These are phyloP conservation scores for Aaosphaeria pasadenensis DNA, from an alignment of 2,329 filamentous ascomycete genomes.

Conservation along the genomic window DNA sequence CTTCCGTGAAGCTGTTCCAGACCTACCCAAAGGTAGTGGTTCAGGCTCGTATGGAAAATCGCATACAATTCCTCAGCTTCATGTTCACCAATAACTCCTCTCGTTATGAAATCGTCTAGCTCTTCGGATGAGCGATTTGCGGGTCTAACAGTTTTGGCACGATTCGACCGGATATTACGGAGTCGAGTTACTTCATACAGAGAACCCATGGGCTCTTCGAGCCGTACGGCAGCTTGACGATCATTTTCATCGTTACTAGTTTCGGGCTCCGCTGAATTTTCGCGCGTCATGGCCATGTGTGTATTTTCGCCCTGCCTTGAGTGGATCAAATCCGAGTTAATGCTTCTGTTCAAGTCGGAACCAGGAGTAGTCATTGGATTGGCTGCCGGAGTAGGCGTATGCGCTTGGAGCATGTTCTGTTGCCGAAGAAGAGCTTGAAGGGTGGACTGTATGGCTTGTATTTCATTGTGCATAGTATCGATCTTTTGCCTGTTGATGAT, in stretches of 20 bases:
- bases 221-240: constrained; percentile 17
- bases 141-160: constrained; percentile 12
- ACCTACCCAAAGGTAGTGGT: constrained; percentile 32
- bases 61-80: constrained; percentile 30
- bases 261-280: constrained; percentile 25
- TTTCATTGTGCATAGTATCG: constrained; percentile 18
- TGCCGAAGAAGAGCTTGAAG: constrained; percentile 27
- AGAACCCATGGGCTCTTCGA: constrained; percentile 24
- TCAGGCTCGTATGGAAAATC: constrained; percentile 27
- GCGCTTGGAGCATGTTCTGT: constrained; percentile 15
- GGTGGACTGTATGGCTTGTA: constrained; percentile 24
- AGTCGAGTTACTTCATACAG: constrained; percentile 33
- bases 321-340: background rate
- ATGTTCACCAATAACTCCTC: constrained; percentile 20
- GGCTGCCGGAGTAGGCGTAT: constrained; percentile 9
- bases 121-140: constrained; percentile 20
- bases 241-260: constrained; percentile 14
- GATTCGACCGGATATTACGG: constrained; percentile 26
- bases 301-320: constrained; percentile 19
- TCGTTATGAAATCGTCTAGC: constrained; percentile 30
- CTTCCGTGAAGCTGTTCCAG: constrained; percentile 27
- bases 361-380: background rate
- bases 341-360: background rate
- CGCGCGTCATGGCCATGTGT: constrained; percentile 34
- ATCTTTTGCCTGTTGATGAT: constrained; percentile 18